Evolutionary conservation across 345 rosid genomes (phyloP).

Genomic region (Excoecaria cochinchinensis): DNA sequence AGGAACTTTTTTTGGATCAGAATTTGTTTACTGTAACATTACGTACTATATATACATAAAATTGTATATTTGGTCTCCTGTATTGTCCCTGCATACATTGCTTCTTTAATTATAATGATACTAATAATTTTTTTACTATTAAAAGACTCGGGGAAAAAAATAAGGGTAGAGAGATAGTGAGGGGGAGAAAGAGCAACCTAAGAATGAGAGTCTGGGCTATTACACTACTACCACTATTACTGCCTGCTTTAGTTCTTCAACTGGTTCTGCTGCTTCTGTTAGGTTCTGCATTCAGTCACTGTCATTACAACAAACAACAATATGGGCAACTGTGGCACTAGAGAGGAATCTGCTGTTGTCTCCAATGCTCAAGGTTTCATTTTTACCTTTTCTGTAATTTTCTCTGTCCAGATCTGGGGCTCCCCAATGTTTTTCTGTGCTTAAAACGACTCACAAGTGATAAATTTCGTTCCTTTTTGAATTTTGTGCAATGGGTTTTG

Average conservation of each 20-base stretch:
- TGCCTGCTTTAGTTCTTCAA: constrained; percentile 9
- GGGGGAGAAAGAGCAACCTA: neutral
- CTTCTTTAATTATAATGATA: neutral
- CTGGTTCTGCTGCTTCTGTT: neutral
- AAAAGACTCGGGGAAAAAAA: neutral
- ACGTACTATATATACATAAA: neutral
- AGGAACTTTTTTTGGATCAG: neutral
- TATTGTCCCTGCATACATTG: neutral
- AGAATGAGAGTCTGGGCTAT: constrained; percentile 9
- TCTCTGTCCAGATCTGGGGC: constrained; percentile 25
- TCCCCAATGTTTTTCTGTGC: neutral
- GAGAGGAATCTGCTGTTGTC: constrained; percentile 89
- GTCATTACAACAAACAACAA: constrained; percentile 1
- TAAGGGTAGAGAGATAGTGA: neutral
- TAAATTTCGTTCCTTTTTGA: neutral
- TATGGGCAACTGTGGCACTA: constrained; percentile 97
- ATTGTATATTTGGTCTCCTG: neutral
- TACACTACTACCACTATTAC: constrained; percentile 10
- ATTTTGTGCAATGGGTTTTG: neutral
- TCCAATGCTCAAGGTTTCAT: constrained; percentile 73
- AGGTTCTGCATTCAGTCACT: constrained; percentile 7
- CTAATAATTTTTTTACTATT: neutral
- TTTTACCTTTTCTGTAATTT: neutral
- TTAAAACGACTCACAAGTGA: neutral
- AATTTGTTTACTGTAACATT: neutral